Percentiles rank a stretch among this genome's conserved stretches.
Conservation (phyloP, 352 stramenopile genomes). For the Globisporangium orthogonon region DNA sequence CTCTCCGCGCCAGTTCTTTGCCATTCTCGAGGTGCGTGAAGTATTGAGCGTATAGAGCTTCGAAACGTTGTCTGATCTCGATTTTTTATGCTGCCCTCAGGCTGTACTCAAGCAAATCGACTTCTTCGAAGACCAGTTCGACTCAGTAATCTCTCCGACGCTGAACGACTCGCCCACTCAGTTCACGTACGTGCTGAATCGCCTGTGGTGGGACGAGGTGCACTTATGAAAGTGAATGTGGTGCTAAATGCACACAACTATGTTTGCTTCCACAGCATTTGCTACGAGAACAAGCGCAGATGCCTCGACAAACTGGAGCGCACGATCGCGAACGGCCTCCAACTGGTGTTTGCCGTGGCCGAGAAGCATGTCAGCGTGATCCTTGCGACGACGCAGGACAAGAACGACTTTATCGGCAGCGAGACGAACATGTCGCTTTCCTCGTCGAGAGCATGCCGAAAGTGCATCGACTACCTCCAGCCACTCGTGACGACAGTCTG, state of each 20-base stretch:
- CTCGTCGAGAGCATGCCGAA: conserved; percentile 59
- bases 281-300: conserved; percentile 68
- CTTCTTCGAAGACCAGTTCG: conserved; percentile 59
- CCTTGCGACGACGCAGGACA: conserved; percentile 52
- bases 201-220: background rate
- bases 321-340: conserved; percentile 33
- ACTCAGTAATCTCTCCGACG: conserved; percentile 27
- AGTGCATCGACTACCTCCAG: conserved; percentile 65
- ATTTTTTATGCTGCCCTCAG: conserved; percentile 11
- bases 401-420: conserved; percentile 70
- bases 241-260: background rate
- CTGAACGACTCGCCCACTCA: conserved; percentile 54
- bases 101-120: conserved; percentile 52
- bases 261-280: conserved; percentile 38
- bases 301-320: conserved; percentile 61
- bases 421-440: conserved; percentile 70
- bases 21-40: conserved; percentile 40
- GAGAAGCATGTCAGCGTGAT: conserved; percentile 51
- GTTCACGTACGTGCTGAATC: conserved; percentile 37
- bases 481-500: conserved; percentile 45
- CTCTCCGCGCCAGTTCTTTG: conserved; percentile 62
- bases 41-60: no score
- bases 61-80: background rate
- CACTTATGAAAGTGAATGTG: no score
- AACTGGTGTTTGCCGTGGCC: conserved; percentile 53